Conservation (phyloP, 1,284 basidiomycete genomes). For the Cryptococcus sp. region DNA sequence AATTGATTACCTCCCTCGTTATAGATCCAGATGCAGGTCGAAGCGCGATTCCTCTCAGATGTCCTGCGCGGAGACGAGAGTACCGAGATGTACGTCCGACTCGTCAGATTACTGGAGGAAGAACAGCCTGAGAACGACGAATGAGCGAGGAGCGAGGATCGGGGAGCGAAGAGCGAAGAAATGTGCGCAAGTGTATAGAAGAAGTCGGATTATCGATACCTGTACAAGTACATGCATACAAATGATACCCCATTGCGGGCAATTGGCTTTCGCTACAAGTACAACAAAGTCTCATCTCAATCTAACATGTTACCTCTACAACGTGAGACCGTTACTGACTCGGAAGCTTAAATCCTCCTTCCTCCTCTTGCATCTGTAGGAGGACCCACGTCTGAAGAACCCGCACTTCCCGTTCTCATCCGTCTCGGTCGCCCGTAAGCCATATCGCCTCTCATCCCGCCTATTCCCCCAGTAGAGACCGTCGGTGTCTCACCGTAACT, state of each 20-base stretch:
- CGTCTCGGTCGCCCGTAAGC: background rate
- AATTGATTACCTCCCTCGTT: no score
- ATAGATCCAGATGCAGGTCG: slow-evolving; percentile 95
- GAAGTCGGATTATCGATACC: no score
- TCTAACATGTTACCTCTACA: no score
- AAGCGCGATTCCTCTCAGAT: slow-evolving; percentile 86
- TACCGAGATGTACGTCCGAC: slow-evolving; percentile 88
- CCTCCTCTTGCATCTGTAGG: no score
- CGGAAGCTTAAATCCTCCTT: no score
- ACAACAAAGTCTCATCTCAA: no score
- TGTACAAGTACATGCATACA: no score
- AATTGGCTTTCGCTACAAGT: no score
- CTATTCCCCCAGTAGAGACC: slow-evolving; percentile 7
- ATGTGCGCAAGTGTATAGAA: no score
- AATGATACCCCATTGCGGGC: no score
- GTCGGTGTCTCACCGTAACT: slow-evolving; percentile 27
- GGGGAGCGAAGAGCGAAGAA: background rate
- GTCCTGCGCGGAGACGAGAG: slow-evolving; percentile 87
- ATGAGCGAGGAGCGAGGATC: slow-evolving; percentile 18
- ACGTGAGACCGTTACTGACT: no score
- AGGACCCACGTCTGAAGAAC: no score
- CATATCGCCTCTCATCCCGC: slow-evolving; percentile 8
- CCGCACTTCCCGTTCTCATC: background rate
- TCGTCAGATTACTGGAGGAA: slow-evolving; percentile 92
- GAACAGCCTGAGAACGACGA: slow-evolving; percentile 61